These are phyloP conservation scores for Nannizziopsis arthrosporioides DNA, from an alignment of 2,329 filamentous ascomycete species.

Conservation along the genomic window DNA sequence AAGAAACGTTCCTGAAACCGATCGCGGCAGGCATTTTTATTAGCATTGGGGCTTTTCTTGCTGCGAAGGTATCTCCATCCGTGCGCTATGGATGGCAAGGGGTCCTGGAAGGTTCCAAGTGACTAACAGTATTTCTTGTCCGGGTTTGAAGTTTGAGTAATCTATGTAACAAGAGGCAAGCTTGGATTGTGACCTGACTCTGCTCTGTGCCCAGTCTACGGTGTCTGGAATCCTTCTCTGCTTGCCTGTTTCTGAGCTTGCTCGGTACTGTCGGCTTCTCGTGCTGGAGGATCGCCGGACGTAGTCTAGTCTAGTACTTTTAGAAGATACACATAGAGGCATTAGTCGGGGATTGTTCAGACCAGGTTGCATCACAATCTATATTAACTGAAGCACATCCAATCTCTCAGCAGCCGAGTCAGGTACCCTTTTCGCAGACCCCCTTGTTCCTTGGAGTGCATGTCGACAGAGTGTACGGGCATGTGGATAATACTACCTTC, in stretches of 20 bases:
- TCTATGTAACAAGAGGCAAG: too few relatives aligned
- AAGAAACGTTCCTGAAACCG: slow-evolving; percentile 12
- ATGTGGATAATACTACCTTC: slow-evolving; percentile 1
- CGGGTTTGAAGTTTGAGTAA: too few relatives aligned
- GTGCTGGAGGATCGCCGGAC: too few relatives aligned
- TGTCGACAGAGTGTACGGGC: neutral
- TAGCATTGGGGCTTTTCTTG: neutral
- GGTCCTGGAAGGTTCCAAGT: too few relatives aligned
- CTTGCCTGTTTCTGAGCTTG: too few relatives aligned
- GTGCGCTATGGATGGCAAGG: neutral
- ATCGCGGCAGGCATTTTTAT: neutral
- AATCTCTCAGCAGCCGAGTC: neutral
- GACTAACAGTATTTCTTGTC: too few relatives aligned
- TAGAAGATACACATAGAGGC: neutral
- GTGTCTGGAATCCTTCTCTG: too few relatives aligned
- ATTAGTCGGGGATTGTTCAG: neutral
- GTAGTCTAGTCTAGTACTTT: too few relatives aligned
- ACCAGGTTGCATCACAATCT: slow-evolving; percentile 4
- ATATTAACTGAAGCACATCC: neutral
- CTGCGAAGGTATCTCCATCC: neutral
- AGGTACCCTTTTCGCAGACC: neutral
- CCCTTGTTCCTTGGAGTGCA: slow-evolving; percentile 6
- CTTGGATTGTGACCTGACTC: too few relatives aligned
- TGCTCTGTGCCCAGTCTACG: too few relatives aligned
- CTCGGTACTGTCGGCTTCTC: too few relatives aligned